Conservation (phyloP, 139 green algal genomes). For the Gonium pectorale region DNA sequence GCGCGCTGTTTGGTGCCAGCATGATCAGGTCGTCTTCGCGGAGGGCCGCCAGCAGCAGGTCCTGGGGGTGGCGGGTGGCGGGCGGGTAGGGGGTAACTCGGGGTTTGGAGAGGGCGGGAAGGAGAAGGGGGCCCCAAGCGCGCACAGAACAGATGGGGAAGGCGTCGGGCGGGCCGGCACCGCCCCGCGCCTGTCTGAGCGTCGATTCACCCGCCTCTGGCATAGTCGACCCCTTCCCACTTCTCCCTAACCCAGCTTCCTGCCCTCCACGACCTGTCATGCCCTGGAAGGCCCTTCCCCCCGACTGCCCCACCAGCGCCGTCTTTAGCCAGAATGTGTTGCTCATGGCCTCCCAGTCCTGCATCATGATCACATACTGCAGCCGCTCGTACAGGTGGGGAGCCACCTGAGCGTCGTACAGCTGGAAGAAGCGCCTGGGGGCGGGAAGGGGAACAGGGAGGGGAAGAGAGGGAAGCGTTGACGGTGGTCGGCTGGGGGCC, state of each 20-base stretch:
- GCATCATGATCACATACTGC: constrained; percentile 89
- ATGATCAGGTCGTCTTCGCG: constrained; percentile 88
- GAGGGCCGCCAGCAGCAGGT: constrained; percentile 91
- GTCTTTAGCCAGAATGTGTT: constrained; percentile 97
- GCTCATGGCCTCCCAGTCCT: constrained; percentile 94
- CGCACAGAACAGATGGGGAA: neutral
- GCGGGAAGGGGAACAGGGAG: neutral
- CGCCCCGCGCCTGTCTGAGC: too few species aligned
- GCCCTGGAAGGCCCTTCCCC: too few species aligned
- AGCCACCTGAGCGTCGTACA: constrained; percentile 87
- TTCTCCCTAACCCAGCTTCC: too few species aligned
- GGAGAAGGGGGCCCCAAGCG: neutral
- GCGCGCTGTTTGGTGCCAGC: constrained; percentile 91
- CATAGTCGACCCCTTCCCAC: too few species aligned
- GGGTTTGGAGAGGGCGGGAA: neutral
- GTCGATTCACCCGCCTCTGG: too few species aligned
- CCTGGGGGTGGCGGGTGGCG: constrained; percentile 47
- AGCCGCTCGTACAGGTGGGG: constrained; percentile 88
- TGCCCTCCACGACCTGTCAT: too few species aligned
- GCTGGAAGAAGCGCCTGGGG: constrained; percentile 82
- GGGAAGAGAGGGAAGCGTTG: neutral
- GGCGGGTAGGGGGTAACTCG: too few species aligned
- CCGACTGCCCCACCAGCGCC: constrained; percentile 71
- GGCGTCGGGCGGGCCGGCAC: too few species aligned
- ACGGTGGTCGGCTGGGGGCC: too few species aligned